phyloP scores from a whole-genome alignment of 2,329 filamentous ascomycete species.

The Beauveria scarabaeidicola region DNA sequence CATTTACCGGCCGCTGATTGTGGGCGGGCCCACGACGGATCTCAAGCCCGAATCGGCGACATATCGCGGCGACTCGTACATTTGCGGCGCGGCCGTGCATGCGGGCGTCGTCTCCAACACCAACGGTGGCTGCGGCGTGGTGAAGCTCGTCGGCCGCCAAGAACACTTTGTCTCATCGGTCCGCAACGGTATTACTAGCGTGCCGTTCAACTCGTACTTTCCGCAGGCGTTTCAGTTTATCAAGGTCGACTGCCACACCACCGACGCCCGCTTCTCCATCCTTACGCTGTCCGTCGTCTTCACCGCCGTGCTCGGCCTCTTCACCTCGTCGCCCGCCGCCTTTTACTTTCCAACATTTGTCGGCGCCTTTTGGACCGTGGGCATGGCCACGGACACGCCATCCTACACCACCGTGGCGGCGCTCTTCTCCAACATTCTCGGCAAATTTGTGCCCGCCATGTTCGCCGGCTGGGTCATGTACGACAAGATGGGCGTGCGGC shows the following conservation, averaged over 20 bases:
- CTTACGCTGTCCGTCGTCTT: constrained; percentile 76
- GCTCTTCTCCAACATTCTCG: constrained; percentile 69
- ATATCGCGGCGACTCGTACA: constrained; percentile 84
- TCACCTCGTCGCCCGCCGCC: constrained; percentile 66
- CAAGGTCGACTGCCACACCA: constrained; percentile 55
- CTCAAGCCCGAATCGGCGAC: constrained; percentile 36
- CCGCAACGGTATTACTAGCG: constrained; percentile 66
- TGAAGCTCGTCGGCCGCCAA: constrained; percentile 62
- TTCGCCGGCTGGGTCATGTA: constrained; percentile 87
- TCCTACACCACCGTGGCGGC: constrained; percentile 56
- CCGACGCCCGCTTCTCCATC: constrained; percentile 76
- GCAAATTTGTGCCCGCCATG: constrained; percentile 75
- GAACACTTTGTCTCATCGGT: constrained; percentile 54
- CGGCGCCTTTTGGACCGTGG: constrained; percentile 82
- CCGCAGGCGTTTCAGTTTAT: constrained; percentile 79
- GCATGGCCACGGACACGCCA: constrained; percentile 81
- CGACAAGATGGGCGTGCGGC: constrained; percentile 67
- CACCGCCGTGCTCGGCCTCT: constrained; percentile 68
- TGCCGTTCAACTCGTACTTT: constrained; percentile 80
- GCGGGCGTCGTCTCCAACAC: constrained; percentile 65
- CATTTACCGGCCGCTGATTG: constrained; percentile 54
- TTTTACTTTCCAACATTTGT: constrained; percentile 82
- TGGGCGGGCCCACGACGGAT: constrained; percentile 53
- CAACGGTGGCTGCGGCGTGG: constrained; percentile 73
- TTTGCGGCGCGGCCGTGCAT: constrained; percentile 79